Evolutionary conservation across 306 rosid species (phyloP), one percentile per base, ranked within the genome.

Genomic region (Inga leiocalycina): DNA sequence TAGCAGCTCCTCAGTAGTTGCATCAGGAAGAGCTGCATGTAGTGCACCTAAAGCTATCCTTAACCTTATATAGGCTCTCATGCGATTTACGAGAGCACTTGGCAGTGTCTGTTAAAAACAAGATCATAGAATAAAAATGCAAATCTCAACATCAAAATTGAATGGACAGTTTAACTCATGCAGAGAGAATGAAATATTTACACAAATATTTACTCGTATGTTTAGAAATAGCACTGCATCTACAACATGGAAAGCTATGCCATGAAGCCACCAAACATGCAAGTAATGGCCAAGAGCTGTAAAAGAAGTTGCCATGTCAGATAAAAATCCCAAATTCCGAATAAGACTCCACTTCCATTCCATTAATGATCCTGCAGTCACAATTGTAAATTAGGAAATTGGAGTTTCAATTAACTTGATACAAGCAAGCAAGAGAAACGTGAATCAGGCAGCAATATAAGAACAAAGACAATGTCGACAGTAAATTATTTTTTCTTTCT

Each of bases 191-290:
- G 65, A 84, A 79, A 76, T 74, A 85, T 66, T 77, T 73, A 78
- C 85, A 80, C 83, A 84, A 80, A 82, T 82, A 86, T 75, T 89
- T 90, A 91, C 98, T 34, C 98, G 99, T 82, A 90, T 97, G 87
- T 97, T 92, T 49, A 97, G 87, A 71, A 97, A 97, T 71, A 94
- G 93, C 89, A 92, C 87, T 35, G 92, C 98, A 83, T 97, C 99
- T 80, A 97, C 90, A 5, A 97, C 91, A 85, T 97, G 95, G 86
- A 97, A 94, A 84, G 98, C 97, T 98, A 97, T 86, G 84, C 99
- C 99, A 86, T 92, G 99, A 77, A 97, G 94, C 93, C 98, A 85
- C 99, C 99, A 97, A 80, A 97, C 94, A 86, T 97, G 91, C 90
- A 90, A 80, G 80, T 92, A 92, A 86, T 94, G 99, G 83, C 99